Conservation (phyloP, 345 rosid species). For the Turnera subulata region DNA sequence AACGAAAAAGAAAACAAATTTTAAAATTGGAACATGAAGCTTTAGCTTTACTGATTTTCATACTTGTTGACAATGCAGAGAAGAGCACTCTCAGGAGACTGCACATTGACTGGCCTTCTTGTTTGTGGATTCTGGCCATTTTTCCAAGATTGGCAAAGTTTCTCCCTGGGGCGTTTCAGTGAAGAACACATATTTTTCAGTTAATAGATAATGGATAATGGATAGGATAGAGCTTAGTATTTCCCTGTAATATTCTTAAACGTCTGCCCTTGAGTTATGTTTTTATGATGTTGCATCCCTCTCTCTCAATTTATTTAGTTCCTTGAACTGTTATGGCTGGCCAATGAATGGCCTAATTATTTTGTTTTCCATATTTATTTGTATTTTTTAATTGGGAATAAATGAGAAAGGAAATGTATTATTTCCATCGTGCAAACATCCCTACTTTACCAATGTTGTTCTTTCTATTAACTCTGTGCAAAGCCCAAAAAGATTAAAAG, state of each 20-base stretch:
- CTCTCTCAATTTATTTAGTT: too few species aligned
- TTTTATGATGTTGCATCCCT: too few species aligned
- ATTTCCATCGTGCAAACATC: too few species aligned
- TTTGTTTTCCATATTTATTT: conserved; percentile 16
- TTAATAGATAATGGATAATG: conserved; percentile 5
- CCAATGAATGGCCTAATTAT: conserved; percentile 12
- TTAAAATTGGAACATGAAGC: background rate
- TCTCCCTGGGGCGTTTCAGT: background rate
- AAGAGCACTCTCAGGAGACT: background rate
- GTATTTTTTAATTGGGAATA: conserved; percentile 22
- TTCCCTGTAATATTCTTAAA: conserved; percentile 8
- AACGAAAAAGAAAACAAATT: background rate
- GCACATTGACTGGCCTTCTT: background rate
- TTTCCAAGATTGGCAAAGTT: conserved; percentile 3
- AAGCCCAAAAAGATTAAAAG: too few species aligned
- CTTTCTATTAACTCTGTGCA: too few species aligned
- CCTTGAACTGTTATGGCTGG: conserved; percentile 3
- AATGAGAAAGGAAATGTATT: conserved; percentile 9
- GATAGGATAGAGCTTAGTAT: conserved; percentile 16
- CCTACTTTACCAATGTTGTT: too few species aligned
- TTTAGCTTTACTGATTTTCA: background rate
- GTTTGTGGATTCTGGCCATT: background rate
- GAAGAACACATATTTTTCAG: background rate
- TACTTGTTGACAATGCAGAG: conserved; percentile 15
- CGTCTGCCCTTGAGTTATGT: conserved; percentile 2